Base-by-base conservation (phyloP, 139 green algal genomes). In the Penium margaritaceum region DNA sequence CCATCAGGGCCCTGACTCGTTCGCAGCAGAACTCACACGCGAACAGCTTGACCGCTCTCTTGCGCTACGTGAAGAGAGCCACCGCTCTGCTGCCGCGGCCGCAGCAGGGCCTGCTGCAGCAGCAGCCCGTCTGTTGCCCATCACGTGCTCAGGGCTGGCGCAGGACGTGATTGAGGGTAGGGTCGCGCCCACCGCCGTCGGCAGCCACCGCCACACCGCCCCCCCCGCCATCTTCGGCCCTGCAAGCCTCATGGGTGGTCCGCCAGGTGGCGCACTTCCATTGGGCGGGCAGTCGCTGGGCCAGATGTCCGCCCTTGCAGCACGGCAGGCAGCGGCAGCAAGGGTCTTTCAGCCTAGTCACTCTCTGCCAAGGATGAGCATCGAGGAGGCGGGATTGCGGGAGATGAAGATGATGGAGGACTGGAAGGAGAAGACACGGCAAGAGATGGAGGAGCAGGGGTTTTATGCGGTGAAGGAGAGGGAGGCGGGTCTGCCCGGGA, bases 331-430 rank as follows among this genome's bases (percentile, higher is more conserved):
- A 14, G 41, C 85, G 30, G 65, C 74, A 1, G 27, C 68, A 36
- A 74, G 77, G 34, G 89, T 96, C 34, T 96, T 96, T 58, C 77
- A 82, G 33, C 90, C 90, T 17, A 79, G 70, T 54, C 84, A 95
- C 67, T 83, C 67, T n/a, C 63, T 92, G 61, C 89, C 90, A 19
- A 92, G 86, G 0, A 80, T 92, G 47, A 92, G 74, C 2, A 67
- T 87, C 14, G 72, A 86, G 51, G 43, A 86, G 77, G 61, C 44
- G 43, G 72, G 80, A 1, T 38, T 73, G 34, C 37, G 43, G 12
- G 74, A 84, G 67, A 17, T 84, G 21, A 12, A 30, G 15, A 75
- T 61, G 30, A 64, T 79, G 44, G 30, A 51, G 58, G 35, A 55
- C 74, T 51, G 53, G 72, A 60, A 77, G 63, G 44, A 67, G 61